Base-by-base conservation (phyloP, 2,329 filamentous ascomycete species). In the Cylindrodendrum hubeiense region DNA sequence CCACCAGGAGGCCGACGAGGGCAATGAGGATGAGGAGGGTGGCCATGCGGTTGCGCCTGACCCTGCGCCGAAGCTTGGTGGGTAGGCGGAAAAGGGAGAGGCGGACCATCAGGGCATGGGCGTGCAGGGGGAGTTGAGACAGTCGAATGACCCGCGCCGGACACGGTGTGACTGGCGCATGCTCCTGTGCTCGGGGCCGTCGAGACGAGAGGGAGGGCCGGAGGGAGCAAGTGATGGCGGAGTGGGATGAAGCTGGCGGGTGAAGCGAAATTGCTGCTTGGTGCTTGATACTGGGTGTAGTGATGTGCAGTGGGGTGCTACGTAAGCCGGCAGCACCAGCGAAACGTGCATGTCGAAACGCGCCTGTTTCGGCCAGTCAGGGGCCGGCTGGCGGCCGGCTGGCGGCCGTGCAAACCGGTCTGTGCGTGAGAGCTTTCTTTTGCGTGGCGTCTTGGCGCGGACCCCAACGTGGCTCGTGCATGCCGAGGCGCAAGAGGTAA, bases 21-120 rank as follows among this genome's bases (percentile, higher is more conserved):
- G 75, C 60, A 65, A 77, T 64, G 58, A 89, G 79, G 26, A 77
- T 69, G 62, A 84, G 70, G 44, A 88, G 82, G 50, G 85, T 88
- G 43, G 84, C 82, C 85, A 89, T 87, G 72, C 87, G 84, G 76
- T 86, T 86, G 61, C 87, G 86, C 66, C 87, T 83, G 63, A 86
- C 86, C 71, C 85, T 85, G 66, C 87, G 86, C 75, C 85, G 85
- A 72, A 89, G 82, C 79, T 84, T 86, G 67, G 82, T 84, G 65
- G 87, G 87, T 54, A 88, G 81, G 66, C 85, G 85, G 77, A 87
- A 83, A 77, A 88, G 77, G 73, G 81, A 80, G 70, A 83, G 71
- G 70, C 79, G 78, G 67, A 80, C 78, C 79, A 81, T 81, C 61
- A 62, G 71, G 68, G 43, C 65, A 68, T 71, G 56, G 51, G 65